Evolutionary conservation across 129 eudicot genomes (phyloP).

Genomic region (Centrapalus pauciflorus): DNA sequence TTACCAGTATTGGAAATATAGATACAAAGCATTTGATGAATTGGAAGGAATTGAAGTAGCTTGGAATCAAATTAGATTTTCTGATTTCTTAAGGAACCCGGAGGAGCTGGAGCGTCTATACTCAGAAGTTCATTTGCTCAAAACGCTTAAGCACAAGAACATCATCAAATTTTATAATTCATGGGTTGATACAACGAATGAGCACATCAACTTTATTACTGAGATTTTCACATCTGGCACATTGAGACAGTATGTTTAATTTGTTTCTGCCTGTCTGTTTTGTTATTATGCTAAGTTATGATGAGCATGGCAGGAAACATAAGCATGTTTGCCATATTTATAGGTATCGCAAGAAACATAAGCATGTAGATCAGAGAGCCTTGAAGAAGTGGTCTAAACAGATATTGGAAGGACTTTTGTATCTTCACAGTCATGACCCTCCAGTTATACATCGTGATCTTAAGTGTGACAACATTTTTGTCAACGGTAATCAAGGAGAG

Average conservation of each 20-base stretch:
- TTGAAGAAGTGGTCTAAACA: conserved; percentile 98
- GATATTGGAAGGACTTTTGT: conserved; percentile 87
- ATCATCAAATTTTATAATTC: conserved; percentile 88
- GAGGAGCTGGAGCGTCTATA: conserved; percentile 79
- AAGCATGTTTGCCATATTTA: not conserved
- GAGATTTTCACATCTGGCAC: conserved; percentile 97
- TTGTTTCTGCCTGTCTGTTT: not conserved
- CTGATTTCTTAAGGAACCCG: conserved; percentile 60
- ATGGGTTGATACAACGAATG: conserved; percentile 73
- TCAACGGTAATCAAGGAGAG: conserved; percentile 99
- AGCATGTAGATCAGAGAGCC: conserved; percentile 90
- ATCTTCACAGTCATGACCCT: conserved; percentile 97
- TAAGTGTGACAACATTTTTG: conserved; percentile 94
- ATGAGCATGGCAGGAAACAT: not conserved
- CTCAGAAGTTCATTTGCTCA: conserved; percentile 91
- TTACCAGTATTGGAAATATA: conserved; percentile 29
- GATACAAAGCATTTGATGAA: conserved; percentile 95
- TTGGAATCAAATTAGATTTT: conserved; percentile 91
- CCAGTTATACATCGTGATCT: conserved; percentile 96
- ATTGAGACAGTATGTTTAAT: conserved; percentile 71
- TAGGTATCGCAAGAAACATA: conserved; percentile 92
- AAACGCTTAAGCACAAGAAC: conserved; percentile 90
- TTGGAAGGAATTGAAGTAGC: conserved; percentile 94
- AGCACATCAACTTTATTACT: conserved; percentile 89
- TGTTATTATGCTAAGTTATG: not conserved